These are phyloP conservation scores for Exsudoporus frostii DNA, from an alignment of 768 basidiomycete genomes.

Conservation along the genomic window DNA sequence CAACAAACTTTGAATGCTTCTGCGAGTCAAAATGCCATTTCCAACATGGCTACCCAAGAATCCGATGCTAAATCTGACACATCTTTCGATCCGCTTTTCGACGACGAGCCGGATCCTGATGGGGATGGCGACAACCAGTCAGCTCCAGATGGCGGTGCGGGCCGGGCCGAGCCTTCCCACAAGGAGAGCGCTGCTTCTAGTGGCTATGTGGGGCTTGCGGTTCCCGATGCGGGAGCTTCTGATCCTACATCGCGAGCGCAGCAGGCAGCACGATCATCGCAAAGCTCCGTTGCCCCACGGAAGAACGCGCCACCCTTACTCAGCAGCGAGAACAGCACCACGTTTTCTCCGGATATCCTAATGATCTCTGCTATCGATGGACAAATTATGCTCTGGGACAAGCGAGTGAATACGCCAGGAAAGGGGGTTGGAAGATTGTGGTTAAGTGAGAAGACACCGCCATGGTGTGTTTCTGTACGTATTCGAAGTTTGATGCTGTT, in stretches of 20 bases:
- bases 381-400: conserved; percentile 89
- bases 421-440: conserved; percentile 79
- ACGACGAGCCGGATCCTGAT: conserved; percentile 72
- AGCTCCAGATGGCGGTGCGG: conserved; percentile 16
- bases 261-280: conserved; percentile 24
- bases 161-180: conserved; percentile 14
- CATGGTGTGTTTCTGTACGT: conserved; percentile 93
- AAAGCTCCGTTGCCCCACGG: conserved; percentile 49
- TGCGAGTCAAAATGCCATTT: conserved; percentile 23
- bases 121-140: conserved; percentile 36
- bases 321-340: conserved; percentile 53
- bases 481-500: background rate
- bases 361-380: conserved; percentile 92
- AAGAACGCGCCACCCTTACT: conserved; percentile 78
- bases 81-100: conserved; percentile 88
- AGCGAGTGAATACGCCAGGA: conserved; percentile 60
- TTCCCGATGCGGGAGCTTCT: conserved; percentile 28
- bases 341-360: conserved; percentile 77
- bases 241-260: conserved; percentile 23
- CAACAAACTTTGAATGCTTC: conserved; percentile 18
- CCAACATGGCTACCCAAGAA: conserved; percentile 31
- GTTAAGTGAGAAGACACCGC: conserved; percentile 90
- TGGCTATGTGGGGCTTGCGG: conserved; percentile 21
- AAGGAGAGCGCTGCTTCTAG: conserved; percentile 12
- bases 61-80: conserved; percentile 72